Conservation (phyloP, 2,329 filamentous ascomycete species). For the Pseudovirgaria hyperparasitica region DNA sequence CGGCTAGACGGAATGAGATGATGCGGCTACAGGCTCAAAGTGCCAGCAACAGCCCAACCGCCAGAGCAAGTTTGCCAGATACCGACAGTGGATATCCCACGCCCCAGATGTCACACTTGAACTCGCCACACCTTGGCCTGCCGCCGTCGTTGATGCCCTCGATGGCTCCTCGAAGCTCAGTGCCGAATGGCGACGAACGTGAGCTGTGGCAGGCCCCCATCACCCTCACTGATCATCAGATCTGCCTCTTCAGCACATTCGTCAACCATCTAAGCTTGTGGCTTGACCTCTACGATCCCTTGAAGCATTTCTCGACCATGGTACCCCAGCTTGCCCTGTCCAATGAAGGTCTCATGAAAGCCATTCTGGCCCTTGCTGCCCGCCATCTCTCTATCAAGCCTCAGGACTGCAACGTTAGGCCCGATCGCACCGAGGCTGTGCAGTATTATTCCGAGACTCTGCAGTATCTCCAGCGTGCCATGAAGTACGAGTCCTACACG, state of each 20-base stretch:
- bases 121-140: too few species aligned
- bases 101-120: too few species aligned
- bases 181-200: conserved; percentile 1
- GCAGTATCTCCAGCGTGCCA: conserved; percentile 47
- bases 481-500: conserved; percentile 45
- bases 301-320: conserved; percentile 16
- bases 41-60: too few species aligned
- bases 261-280: conserved; percentile 17
- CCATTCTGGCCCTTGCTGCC: conserved; percentile 43
- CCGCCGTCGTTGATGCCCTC: too few species aligned
- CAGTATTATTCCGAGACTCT: conserved; percentile 51
- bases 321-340: conserved; percentile 25
- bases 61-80: too few species aligned
- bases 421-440: conserved; percentile 19
- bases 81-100: too few species aligned
- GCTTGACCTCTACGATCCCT: conserved; percentile 27
- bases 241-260: conserved; percentile 18
- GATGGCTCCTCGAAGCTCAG: too few species aligned
- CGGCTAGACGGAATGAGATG: too few species aligned
- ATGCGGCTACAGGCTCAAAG: too few species aligned
- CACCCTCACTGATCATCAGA: conserved; percentile 14
- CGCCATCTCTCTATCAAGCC: conserved; percentile 35
- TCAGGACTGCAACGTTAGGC: conserved; percentile 10
- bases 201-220: conserved; percentile 3
- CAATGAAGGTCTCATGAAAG: conserved; percentile 45